Percentiles rank a stretch among this genome's conserved stretches.
phyloP scores from a whole-genome alignment of 1,284 basidiomycete species.

The Moesziomyces globuligerus region DNA sequence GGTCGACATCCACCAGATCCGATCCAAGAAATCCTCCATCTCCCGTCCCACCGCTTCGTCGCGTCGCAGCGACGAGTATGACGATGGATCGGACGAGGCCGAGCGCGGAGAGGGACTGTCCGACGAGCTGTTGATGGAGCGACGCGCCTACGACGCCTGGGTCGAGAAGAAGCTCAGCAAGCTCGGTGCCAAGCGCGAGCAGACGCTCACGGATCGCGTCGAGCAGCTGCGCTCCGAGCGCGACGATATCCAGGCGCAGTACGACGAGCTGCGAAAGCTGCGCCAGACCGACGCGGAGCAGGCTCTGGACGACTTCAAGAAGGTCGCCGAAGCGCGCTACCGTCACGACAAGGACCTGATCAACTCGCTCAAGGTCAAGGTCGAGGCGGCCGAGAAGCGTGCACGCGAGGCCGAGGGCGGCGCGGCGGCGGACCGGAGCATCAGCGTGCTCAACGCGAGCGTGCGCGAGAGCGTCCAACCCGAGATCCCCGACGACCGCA shows the following conservation, averaged over 20 bases:
- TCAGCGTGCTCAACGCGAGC: slow-evolving; percentile 37
- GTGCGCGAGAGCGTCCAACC: slow-evolving; percentile 36
- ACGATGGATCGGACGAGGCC: slow-evolving; percentile 7
- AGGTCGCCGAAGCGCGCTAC: slow-evolving; percentile 52
- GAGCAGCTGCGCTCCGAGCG: slow-evolving; percentile 45
- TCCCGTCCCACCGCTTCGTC: slow-evolving; percentile 1
- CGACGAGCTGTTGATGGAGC: slow-evolving; percentile 33
- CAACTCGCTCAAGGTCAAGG: slow-evolving; percentile 45
- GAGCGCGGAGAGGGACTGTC: slow-evolving; percentile 8
- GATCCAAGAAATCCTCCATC: slow-evolving; percentile 31
- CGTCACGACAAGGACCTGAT: slow-evolving; percentile 43
- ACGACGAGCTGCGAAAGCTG: slow-evolving; percentile 60
- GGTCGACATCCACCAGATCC: slow-evolving; percentile 6
- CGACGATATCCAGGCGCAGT: slow-evolving; percentile 60
- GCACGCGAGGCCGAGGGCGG: slow-evolving; percentile 20
- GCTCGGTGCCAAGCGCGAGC: slow-evolving; percentile 37
- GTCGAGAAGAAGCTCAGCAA: slow-evolving; percentile 44
- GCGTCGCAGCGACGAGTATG: background rate
- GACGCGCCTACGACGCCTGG: slow-evolving; percentile 34
- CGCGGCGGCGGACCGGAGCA: slow-evolving; percentile 21
- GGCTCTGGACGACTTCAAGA: slow-evolving; percentile 53
- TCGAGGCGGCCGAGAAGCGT: slow-evolving; percentile 45
- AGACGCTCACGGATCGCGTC: slow-evolving; percentile 48
- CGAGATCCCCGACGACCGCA: slow-evolving; percentile 3
- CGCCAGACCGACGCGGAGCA: slow-evolving; percentile 54